Evolutionary conservation across 495 filamentous ascomycete species (phyloP), one percentile per base, ranked within the genome.

Genomic region (Penicillium macrosclerotiorum): DNA sequence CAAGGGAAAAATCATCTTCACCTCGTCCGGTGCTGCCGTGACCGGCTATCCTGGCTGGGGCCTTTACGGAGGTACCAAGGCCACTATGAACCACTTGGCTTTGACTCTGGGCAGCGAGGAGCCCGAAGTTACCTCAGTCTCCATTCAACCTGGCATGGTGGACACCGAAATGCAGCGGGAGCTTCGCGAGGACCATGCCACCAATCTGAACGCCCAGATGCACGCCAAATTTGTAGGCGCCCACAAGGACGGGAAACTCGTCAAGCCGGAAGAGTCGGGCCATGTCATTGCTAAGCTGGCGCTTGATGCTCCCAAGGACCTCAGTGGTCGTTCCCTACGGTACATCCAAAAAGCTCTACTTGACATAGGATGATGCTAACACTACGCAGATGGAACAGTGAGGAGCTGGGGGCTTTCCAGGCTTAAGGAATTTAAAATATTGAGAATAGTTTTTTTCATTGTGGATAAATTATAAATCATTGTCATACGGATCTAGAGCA

Each of bases 101-200:
- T 56, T 76, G 39, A 89, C 86, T 13, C 51, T 97, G 17, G 84
- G 80, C 1, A 75, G 73, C 7, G 93, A 98, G 53, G 93, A 96
- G 64, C 82, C 87, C 6, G 76, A 84, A 12, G 78, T 95, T 40
- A 85, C 78, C 3, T 77, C 77, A 6, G 61, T 98, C 3, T 67
- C 80, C 0, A 72, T 98, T 34, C 79, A 86, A 31, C 93, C 93
- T 0, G 93, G 93, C 5, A 84, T 89, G 45, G 82, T 93, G 19
- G 87, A 96, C 59, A 98, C 93, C 2, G 87, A 89, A 30, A 98
- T 98, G 93, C 93, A 96, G 63, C 77, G 78, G 35, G 80, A 85
- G 35, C 74, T 98, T 25, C 74, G 93, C 43, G 84, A 91, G 30
- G 73, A 80, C 39, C 88, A 92, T 55, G 62, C 66, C 23, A 62